Base-by-base conservation (phyloP, 805 yeast species). In the Candida coleopterorum region DNA sequence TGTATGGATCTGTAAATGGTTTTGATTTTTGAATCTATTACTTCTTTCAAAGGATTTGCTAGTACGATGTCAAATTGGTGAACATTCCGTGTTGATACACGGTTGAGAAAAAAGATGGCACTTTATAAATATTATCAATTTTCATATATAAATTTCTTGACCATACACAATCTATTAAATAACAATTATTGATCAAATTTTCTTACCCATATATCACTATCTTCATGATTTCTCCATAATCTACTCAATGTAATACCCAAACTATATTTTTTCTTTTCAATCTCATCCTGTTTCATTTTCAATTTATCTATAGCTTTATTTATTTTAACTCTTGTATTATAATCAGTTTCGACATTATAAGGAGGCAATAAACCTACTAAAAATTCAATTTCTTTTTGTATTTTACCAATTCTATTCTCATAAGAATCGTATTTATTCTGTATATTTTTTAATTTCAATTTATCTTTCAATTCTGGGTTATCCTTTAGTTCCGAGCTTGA, bases 121-220 rank as follows among this genome's bases (percentile, higher is more conserved):
- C n/a, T n/a, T n/a, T n/a, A n/a, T n/a, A n/a, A n/a, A n/a, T n/a
- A n/a, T n/a, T n/a, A n/a, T n/a, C n/a, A n/a, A n/a, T 20, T 20
- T 20, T 20, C 22, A 20, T 20, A 20, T 20, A 20, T 6, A 20
- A 20, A 20, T 20, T 20, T 20, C 22, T 6, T 6, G 6, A 20
- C 9, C 9, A n/a, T n/a, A n/a, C n/a, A n/a, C n/a, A n/a, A n/a
- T n/a, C n/a, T n/a, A n/a, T n/a, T n/a, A n/a, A n/a, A n/a, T n/a
- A n/a, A n/a, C n/a, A n/a, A 38, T 24, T 29, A 18, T 23, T 36
- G 30, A 31, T 37, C 43, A 31, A 43, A 40, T 8, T 45, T 49
- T 32, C 68, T 52, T 20, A 67, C 70, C 71, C 71, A 67, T 28
- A 66, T 58, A 33, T 64, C 69, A 39, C 56, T 62, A 34, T 62